phyloP scores from a whole-genome alignment of 2,329 filamentous ascomycete genomes.

The Colletotrichum spaethianum region DNA sequence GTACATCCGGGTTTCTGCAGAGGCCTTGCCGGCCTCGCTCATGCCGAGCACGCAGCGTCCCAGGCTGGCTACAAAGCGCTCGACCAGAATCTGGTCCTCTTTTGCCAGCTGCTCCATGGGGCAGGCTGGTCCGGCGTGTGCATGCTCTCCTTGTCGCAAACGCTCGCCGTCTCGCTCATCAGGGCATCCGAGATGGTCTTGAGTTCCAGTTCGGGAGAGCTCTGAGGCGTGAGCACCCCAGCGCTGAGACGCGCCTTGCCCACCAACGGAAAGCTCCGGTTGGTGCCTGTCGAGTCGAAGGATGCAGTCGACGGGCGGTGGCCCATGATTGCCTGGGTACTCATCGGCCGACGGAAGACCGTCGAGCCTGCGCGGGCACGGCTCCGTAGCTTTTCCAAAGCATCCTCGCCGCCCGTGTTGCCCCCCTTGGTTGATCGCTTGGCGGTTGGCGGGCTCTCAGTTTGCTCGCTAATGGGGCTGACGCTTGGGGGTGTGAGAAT shows the following conservation, averaged over 20 bases:
- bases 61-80: conserved; percentile 71
- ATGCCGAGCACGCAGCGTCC: conserved; percentile 73
- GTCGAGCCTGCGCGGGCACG: conserved; percentile 50
- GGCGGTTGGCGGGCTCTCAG: conserved; percentile 38
- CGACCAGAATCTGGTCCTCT: conserved; percentile 73
- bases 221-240: conserved; percentile 61
- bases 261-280: conserved; percentile 74
- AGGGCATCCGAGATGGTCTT: conserved; percentile 63
- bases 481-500: conserved; percentile 36
- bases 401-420: conserved; percentile 47
- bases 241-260: conserved; percentile 63
- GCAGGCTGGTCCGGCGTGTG: conserved; percentile 50
- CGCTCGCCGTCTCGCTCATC: conserved; percentile 62
- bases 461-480: conserved; percentile 38
- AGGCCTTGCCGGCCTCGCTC: conserved; percentile 67
- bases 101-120: conserved; percentile 62
- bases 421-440: conserved; percentile 44
- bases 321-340: conserved; percentile 54
- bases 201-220: conserved; percentile 65
- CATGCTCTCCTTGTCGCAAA: conserved; percentile 53
- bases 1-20: conserved; percentile 74
- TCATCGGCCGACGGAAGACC: conserved; percentile 58
- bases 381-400: conserved; percentile 41
- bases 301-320: conserved; percentile 72
- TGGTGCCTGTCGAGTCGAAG: conserved; percentile 71